Evolutionary conservation across 441 rosid species (phyloP).

Genomic region (Pelargonium australe): DNA sequence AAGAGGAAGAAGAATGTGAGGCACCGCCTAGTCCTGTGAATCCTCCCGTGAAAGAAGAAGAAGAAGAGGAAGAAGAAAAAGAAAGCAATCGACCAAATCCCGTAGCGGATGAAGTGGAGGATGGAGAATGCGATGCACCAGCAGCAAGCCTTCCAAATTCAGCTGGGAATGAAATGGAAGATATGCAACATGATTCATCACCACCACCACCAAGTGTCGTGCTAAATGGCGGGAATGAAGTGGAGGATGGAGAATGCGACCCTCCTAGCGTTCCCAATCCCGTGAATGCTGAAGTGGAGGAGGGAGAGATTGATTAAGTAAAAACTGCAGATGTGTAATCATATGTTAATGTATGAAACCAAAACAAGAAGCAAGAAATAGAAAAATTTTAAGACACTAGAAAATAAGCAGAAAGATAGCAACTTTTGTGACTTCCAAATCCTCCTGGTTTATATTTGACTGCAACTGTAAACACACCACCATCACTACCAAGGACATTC

Average conservation of each 20-base stretch:
- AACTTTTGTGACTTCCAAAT: too few species aligned
- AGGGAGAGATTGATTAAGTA: constrained; percentile 55
- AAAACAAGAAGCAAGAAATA: neutral
- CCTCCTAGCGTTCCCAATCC: constrained; percentile 25
- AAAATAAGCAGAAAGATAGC: neutral
- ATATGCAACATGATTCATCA: too few species aligned
- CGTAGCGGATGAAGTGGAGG: neutral
- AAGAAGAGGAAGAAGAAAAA: constrained; percentile 38
- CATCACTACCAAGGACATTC: too few species aligned
- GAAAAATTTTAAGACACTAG: neutral
- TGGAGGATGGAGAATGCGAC: constrained; percentile 68
- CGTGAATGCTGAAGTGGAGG: constrained; percentile 43
- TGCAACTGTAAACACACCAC: too few species aligned
- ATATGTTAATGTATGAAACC: constrained; percentile 9
- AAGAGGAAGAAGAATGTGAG: constrained; percentile 71
- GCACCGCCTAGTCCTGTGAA: constrained; percentile 22
- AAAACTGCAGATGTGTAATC: neutral
- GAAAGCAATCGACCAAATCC: too few species aligned
- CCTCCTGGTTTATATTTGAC: too few species aligned
- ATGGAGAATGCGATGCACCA: neutral
- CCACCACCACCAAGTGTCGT: too few species aligned
- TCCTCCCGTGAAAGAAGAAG: constrained; percentile 37
- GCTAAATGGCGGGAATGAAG: neutral
- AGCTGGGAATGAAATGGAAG: too few species aligned
- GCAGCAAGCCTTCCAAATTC: neutral